Base-by-base conservation (phyloP, 164 flowering plant genomes). In the Echeveria elegans region DNA sequence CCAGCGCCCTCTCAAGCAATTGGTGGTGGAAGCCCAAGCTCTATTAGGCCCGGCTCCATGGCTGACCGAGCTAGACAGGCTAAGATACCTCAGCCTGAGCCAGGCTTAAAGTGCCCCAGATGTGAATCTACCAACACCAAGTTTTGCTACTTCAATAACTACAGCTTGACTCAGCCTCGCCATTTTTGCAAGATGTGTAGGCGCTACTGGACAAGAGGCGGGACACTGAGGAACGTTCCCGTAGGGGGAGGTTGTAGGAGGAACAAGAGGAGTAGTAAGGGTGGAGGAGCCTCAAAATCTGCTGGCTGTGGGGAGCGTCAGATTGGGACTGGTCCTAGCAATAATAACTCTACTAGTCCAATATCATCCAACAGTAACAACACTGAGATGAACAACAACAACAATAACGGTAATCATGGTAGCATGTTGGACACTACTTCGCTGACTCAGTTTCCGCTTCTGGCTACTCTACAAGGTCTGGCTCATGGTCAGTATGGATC, bases 201-300 rank as follows among this genome's bases (percentile, higher is more conserved):
- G 14, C 80, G 92, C 10, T 86, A 86, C 71, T 87, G 92, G 92
- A 87, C 92, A 1, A 66, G 83, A 72, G 92, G 92, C 0, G 92
- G 92, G 30, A 86, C 93, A 3, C 73, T 88, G 23, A 71, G 93
- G 64, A 88, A 71, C 64, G 89, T 87, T 1, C 92, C 92, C 1
- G 89, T 87, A 1, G 92, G 92, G 1, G 92, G 92, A 1, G 92
- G 92, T 6, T 87, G 84, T 67, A 52, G 92, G 60, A 77, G 85
- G 64, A 85, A 84, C 77, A 77, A 80, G 60, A 74, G 77, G 74
- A 80, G 72, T 50, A 67, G 68, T 36, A 70, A 70, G 5, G 40
- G n/a, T 14, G 26, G 28, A 19, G 45, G 64, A 15, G 41, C 37
- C 28, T 21, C 53, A 5, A 66, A 58, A 18, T n/a, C n/a, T n/a